Base-by-base conservation (phyloP, 1,139 yeast species). In the Arxiozyma slooffiae region DNA sequence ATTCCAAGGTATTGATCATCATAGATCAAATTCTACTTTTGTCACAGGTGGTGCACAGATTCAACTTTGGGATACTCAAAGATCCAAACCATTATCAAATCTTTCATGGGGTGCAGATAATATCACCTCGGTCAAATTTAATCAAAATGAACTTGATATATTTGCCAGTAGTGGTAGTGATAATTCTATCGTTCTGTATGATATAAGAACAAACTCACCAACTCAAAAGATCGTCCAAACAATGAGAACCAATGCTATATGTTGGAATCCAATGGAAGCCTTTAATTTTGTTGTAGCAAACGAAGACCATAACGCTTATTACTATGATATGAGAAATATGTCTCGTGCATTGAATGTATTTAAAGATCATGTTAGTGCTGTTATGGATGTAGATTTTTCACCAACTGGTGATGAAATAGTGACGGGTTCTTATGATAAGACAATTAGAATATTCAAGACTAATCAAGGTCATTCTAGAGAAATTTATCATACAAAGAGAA, bases 261-360 rank as follows among this genome's bases (percentile, higher is more conserved):
- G 90, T 50, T 94, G 97, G 97, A 92, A 94, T 68, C 99, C 99
- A 4, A 87, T 92, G 85, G 97, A 92, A 69, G 96, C 98, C 1
- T 92, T 81, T 71, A 82, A 85, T 63, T 90, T 94, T 71, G 97
- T 92, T 20, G 80, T 87, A 48, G 98, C 89, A 1, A 81, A 81
- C 63, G 99, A 94, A 70, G 98, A 94, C 71, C 97, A 92, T 69
- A 94, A 94, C 65, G 83, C 85, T 11, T 94, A 94, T 67, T 77
- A 85, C 52, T 94, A 96, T 80, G 99, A 94, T 70, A 92, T 94
- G 97, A 78, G 99, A 64, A 86, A 89, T 63, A 74, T 94, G 77
- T 75, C 75, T 45, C 76, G 85, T 51, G 83, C 97, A 0, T 66
- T 82, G 46, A 90, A 89, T 59, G 88, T 92, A 17, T 88, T 79